A percentile compares a stretch with the other conserved stretches of the same genome.
Conservation (phyloP, 495 filamentous ascomycete genomes). For the Aspergillus sparsus region DNA sequence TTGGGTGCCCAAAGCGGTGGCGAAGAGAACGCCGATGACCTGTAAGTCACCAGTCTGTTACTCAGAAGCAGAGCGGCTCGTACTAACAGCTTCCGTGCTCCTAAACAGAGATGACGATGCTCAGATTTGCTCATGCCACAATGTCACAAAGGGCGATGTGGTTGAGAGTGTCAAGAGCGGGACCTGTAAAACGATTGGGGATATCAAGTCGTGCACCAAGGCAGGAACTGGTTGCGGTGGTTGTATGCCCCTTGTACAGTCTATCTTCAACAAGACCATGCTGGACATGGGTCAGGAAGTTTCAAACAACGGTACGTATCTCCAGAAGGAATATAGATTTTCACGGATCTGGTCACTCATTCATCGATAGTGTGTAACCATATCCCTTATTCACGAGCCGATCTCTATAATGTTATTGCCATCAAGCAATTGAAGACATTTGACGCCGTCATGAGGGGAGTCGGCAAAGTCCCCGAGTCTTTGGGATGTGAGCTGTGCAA, state of each 20-base stretch:
- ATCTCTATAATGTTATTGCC: conserved; percentile 87
- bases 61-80: neutral
- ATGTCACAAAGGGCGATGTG: conserved; percentile 88
- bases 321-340: neutral
- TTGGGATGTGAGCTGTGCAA: conserved; percentile 94
- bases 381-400: conserved; percentile 82
- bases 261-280: conserved; percentile 94
- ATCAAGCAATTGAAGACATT: conserved; percentile 79
- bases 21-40: conserved; percentile 69
- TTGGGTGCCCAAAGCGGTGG: conserved; percentile 74
- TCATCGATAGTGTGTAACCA: conserved; percentile 67
- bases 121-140: conserved; percentile 95
- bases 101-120: conserved; percentile 70
- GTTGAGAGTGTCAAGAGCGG: conserved; percentile 74
- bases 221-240: conserved; percentile 94
- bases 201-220: conserved; percentile 93
- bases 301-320: conserved; percentile 67
- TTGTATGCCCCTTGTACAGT: conserved; percentile 88
- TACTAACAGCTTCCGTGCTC: conserved; percentile 27
- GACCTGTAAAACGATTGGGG: conserved; percentile 79
- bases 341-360: conserved; percentile 17
- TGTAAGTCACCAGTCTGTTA: conserved; percentile 45
- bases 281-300: conserved; percentile 86
- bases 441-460: conserved; percentile 77
- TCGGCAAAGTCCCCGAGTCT: conserved; percentile 70